phyloP scores from a whole-genome alignment of 2,329 filamentous ascomycete species.

The Sporothrix pseudoabietina region DNA sequence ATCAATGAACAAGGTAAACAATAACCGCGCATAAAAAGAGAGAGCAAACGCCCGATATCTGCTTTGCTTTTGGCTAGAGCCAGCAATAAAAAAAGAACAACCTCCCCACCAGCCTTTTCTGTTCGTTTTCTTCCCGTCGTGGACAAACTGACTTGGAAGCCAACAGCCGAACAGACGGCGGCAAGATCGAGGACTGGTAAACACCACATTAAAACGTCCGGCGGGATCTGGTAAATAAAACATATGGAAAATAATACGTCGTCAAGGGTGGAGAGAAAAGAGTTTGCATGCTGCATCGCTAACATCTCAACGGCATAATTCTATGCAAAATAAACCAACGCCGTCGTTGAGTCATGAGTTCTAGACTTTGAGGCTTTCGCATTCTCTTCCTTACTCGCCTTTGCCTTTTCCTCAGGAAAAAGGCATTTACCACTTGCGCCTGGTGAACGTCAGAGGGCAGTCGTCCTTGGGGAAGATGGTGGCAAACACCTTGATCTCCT shows the following conservation, averaged over 20 bases:
- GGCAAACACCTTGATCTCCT: conserved; percentile 97
- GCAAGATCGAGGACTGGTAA: not conserved
- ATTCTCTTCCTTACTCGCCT: not conserved
- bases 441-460: conserved; percentile 73
- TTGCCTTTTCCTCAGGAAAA: not conserved
- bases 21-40: not conserved
- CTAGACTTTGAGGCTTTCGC: not conserved
- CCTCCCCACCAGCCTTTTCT: not conserved
- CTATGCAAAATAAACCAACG: not conserved
- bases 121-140: not conserved
- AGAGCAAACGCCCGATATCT: not conserved
- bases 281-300: not conserved
- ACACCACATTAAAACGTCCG: conserved; percentile 18
- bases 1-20: not conserved
- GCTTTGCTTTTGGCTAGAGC: not conserved
- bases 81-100: not conserved
- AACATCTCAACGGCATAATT: not conserved
- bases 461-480: conserved; percentile 97
- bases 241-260: not conserved
- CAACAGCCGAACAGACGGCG: not conserved
- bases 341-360: not conserved
- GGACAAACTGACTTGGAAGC: not conserved
- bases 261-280: not conserved
- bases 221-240: conserved; percentile 8
- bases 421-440: conserved; percentile 50